These are phyloP conservation scores for Ascochyta pisi DNA, from an alignment of 2,329 filamentous ascomycete genomes.

Conservation along the genomic window DNA sequence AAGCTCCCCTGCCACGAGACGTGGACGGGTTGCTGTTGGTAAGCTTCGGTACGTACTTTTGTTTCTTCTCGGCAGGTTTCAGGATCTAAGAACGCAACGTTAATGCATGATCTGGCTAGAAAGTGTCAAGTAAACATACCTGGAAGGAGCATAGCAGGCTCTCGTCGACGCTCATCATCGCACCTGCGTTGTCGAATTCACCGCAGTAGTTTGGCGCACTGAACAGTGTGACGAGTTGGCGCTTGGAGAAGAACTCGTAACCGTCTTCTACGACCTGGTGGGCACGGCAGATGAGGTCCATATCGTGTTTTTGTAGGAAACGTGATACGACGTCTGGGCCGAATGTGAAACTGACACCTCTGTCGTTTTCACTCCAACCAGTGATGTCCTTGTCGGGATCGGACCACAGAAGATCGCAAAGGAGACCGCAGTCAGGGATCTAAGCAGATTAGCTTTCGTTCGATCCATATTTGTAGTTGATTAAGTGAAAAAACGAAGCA, in stretches of 20 bases:
- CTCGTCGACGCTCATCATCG: conserved; percentile 99
- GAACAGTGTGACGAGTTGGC: conserved; percentile 96
- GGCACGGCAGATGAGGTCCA: conserved; percentile 98
- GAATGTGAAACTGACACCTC: conserved; percentile 98
- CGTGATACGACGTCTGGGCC: conserved; percentile 96
- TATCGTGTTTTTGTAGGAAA: conserved; percentile 98
- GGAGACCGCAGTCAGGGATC: conserved; percentile 97
- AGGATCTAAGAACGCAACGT: conserved; percentile 70
- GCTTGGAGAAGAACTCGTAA: conserved; percentile 99
- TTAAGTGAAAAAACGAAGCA: neutral
- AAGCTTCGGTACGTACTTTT: conserved; percentile 94
- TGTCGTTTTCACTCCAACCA: conserved; percentile 98
- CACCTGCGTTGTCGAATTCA: conserved; percentile 98
- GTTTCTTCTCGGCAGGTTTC: conserved; percentile 99
- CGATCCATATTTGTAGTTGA: neutral
- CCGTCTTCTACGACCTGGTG: conserved; percentile 99
- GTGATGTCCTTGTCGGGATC: conserved; percentile 99
- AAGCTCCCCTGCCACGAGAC: conserved; percentile 71
- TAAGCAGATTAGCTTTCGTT: conserved; percentile 57
- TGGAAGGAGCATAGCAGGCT: conserved; percentile 99
- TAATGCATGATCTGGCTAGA: conserved; percentile 18
- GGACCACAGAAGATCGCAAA: conserved; percentile 98
- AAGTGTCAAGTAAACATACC: conserved; percentile 58
- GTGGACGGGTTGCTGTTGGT: conserved; percentile 73
- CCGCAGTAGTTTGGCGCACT: conserved; percentile 99